Evolutionary conservation across 2,329 filamentous ascomycete genomes (phyloP).

Genomic region (Sporothrix luriei): DNA sequence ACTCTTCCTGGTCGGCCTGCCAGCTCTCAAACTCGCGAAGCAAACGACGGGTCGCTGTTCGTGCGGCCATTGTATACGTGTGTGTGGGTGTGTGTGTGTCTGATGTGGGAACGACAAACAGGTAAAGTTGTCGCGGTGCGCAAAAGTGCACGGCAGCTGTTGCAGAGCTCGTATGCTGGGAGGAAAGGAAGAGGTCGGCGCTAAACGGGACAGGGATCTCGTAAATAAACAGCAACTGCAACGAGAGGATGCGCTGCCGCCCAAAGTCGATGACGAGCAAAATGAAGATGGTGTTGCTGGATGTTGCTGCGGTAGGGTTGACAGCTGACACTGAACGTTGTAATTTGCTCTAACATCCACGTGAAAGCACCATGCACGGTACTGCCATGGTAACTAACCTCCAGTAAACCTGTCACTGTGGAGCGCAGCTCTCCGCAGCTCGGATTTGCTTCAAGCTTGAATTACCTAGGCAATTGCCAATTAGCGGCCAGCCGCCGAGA

Average conservation of each 20-base stretch:
- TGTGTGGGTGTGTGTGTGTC: neutral
- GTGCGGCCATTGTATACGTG: constrained; percentile 41
- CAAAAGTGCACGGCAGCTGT: neutral
- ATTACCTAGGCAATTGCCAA: constrained; percentile 24
- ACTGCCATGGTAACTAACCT: too few species aligned
- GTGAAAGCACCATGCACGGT: neutral
- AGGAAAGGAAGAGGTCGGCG: neutral
- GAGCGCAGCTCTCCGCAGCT: constrained; percentile 8
- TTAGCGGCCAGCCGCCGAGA: neutral
- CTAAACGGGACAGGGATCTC: neutral
- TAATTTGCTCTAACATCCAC: constrained; percentile 8
- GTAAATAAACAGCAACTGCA: neutral
- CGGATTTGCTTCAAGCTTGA: neutral
- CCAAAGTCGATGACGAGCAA: neutral
- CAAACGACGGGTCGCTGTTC: constrained; percentile 59
- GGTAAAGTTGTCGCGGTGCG: neutral
- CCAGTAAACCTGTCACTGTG: constrained; percentile 8
- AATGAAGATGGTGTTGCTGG: neutral
- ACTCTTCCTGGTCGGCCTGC: constrained; percentile 51
- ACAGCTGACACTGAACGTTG: neutral
- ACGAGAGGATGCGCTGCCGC: neutral
- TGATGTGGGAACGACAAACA: neutral
- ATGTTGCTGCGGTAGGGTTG: neutral
- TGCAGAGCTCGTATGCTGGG: neutral
- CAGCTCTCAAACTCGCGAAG: constrained; percentile 60